phyloP scores from a whole-genome alignment of 768 basidiomycete genomes.

The Panellus pusillus region DNA sequence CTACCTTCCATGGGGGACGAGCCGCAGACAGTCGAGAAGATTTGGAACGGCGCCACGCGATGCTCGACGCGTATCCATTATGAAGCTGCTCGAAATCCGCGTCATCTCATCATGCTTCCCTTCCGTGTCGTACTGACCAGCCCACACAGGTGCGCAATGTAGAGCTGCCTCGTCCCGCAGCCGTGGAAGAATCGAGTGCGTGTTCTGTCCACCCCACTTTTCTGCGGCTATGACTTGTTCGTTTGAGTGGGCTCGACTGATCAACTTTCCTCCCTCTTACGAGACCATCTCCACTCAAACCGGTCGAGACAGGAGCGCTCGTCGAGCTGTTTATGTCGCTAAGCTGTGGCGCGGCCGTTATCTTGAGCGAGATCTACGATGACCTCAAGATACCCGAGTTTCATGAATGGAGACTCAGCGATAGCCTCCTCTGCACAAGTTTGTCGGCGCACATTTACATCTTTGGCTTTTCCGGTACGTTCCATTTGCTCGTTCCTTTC shows the following conservation, averaged over 20 bases:
- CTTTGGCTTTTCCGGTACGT: conserved; percentile 2
- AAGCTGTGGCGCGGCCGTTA: background rate
- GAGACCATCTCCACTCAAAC: conserved; percentile 2
- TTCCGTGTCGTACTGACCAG: too few relatives aligned
- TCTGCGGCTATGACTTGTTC: background rate
- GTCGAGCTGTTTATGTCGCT: conserved; percentile 10
- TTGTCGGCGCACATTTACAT: conserved; percentile 10
- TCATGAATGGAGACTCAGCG: conserved; percentile 6
- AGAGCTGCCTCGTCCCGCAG: too few relatives aligned
- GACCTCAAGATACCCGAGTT: conserved; percentile 3
- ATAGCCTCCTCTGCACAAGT: conserved; percentile 2
- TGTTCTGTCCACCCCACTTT: background rate
- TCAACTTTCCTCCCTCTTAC: conserved; percentile 6
- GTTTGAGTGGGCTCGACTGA: conserved; percentile 7
- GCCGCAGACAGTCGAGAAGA: conserved; percentile 1
- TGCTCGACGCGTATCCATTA: conserved; percentile 10
- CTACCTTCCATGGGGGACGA: conserved; percentile 20
- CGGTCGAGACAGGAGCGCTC: conserved; percentile 12
- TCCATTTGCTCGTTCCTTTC: background rate
- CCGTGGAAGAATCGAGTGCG: background rate
- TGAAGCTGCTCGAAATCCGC: conserved; percentile 9
- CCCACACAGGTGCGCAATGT: too few relatives aligned
- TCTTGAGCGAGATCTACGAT: conserved; percentile 9
- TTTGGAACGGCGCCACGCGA: conserved; percentile 1
- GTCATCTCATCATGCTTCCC: conserved; percentile 6